Conservation (phyloP, 2,329 filamentous ascomycete species). For the Xylaria polymorpha region DNA sequence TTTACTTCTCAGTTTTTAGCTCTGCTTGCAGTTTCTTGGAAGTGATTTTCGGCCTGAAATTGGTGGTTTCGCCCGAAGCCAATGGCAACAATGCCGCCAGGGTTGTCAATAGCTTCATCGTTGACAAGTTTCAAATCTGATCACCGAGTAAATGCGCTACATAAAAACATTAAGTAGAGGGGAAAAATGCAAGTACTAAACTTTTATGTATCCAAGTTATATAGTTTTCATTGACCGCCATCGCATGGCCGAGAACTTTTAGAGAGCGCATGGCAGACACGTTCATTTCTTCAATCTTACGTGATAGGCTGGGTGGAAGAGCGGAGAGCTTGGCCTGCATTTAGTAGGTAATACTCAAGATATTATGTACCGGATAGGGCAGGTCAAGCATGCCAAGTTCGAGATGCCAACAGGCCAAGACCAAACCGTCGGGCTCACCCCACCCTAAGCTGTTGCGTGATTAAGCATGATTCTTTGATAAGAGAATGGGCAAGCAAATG, state of each 20-base stretch:
- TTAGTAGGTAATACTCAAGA: background rate
- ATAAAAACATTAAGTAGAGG: background rate
- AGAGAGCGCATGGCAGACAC: background rate
- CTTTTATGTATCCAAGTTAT: background rate
- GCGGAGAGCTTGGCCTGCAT: constrained; percentile 27
- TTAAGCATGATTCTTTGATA: constrained; percentile 14
- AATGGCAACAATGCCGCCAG: constrained; percentile 11
- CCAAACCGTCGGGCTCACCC: constrained; percentile 6
- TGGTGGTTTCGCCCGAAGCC: background rate
- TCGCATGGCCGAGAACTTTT: background rate
- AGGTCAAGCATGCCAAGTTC: constrained; percentile 32
- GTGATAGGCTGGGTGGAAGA: constrained; percentile 7
- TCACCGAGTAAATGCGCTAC: too few relatives aligned
- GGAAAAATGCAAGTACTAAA: background rate
- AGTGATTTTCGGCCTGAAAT: constrained; percentile 16
- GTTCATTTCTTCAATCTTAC: background rate
- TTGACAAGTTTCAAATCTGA: background rate
- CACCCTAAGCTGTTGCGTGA: constrained; percentile 21
- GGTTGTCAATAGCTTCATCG: background rate
- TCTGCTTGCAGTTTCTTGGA: constrained; percentile 21
- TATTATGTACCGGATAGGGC: constrained; percentile 6
- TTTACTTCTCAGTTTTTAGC: constrained; percentile 14
- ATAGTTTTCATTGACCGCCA: background rate
- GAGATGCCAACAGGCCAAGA: constrained; percentile 25
- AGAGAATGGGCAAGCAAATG: background rate